Conservation (phyloP, 2,329 filamentous ascomycete species). For the Knufia fluminis region DNA sequence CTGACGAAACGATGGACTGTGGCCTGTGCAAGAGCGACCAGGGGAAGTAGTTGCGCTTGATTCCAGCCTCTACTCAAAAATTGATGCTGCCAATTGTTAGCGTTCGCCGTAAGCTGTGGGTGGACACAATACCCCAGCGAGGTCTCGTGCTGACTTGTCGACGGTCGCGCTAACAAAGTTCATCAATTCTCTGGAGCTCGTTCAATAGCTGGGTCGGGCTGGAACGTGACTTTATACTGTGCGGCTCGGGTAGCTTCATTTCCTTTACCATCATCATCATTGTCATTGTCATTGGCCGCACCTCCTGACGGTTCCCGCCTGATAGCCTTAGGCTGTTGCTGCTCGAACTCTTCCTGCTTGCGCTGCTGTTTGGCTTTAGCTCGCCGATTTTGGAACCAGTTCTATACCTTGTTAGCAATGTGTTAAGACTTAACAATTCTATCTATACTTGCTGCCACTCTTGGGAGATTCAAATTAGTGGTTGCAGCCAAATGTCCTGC, state of each 20-base stretch:
- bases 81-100: too few relatives aligned
- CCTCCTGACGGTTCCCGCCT: neutral
- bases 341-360: conserved; percentile 40
- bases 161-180: too few relatives aligned
- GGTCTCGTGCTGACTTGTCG: too few relatives aligned
- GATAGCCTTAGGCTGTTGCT: neutral
- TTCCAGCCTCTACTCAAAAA: too few relatives aligned
- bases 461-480: conserved; percentile 40
- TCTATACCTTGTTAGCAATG: conserved; percentile 29
- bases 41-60: too few relatives aligned
- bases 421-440: neutral
- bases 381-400: conserved; percentile 46
- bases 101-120: too few relatives aligned
- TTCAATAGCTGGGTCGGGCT: neutral
- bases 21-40: too few relatives aligned
- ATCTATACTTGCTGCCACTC: conserved; percentile 38
- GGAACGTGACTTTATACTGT: conserved; percentile 14
- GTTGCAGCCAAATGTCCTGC: conserved; percentile 40
- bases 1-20: too few relatives aligned
- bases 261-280: conserved; percentile 28
- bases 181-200: neutral
- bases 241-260: conserved; percentile 34
- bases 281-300: neutral
- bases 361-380: conserved; percentile 45
- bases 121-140: too few relatives aligned